These are phyloP conservation scores for Epichloe scottii DNA, from an alignment of 2,329 filamentous ascomycete species.

Conservation along the genomic window DNA sequence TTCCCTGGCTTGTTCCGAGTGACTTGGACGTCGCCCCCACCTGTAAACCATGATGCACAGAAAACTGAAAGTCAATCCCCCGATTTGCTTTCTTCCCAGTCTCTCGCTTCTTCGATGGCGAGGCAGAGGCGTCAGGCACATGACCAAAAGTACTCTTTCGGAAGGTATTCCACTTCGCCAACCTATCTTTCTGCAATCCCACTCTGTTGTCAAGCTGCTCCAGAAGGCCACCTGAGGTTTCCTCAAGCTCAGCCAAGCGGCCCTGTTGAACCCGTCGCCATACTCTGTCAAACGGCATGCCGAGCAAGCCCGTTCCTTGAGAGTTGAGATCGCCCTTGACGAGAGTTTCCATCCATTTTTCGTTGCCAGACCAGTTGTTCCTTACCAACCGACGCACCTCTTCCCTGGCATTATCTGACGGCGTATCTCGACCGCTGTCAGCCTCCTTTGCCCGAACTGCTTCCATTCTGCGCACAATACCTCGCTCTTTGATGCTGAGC, in stretches of 20 bases:
- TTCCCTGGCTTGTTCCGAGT: constrained; percentile 15
- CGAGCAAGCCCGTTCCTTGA: constrained; percentile 50
- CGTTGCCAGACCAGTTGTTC: constrained; percentile 68
- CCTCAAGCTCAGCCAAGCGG: constrained; percentile 42
- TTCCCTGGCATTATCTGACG: constrained; percentile 29
- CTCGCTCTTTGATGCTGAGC: constrained; percentile 48
- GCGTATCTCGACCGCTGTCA: constrained; percentile 14
- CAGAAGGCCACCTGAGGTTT: constrained; percentile 40
- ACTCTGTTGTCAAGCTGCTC: constrained; percentile 61
- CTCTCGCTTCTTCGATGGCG: constrained; percentile 12
- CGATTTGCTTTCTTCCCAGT: constrained; percentile 15
- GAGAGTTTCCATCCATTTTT: constrained; percentile 60
- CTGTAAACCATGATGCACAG: constrained; percentile 35
- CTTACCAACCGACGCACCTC: constrained; percentile 48
- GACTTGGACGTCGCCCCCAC: constrained; percentile 19
- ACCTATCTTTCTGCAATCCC: constrained; percentile 49
- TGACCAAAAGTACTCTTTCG: constrained; percentile 34
- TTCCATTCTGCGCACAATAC: constrained; percentile 42
- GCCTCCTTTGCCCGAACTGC: constrained; percentile 23
- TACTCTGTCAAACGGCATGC: constrained; percentile 54
- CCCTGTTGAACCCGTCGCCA: constrained; percentile 56
- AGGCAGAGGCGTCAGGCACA: constrained; percentile 9
- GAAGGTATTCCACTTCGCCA: constrained; percentile 66
- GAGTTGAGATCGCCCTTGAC: constrained; percentile 50
- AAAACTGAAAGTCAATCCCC: constrained; percentile 42